Evolutionary conservation across 768 basidiomycete species (phyloP), one percentile per base, ranked within the genome.

Genomic region (Multifurca ochricompacta): DNA sequence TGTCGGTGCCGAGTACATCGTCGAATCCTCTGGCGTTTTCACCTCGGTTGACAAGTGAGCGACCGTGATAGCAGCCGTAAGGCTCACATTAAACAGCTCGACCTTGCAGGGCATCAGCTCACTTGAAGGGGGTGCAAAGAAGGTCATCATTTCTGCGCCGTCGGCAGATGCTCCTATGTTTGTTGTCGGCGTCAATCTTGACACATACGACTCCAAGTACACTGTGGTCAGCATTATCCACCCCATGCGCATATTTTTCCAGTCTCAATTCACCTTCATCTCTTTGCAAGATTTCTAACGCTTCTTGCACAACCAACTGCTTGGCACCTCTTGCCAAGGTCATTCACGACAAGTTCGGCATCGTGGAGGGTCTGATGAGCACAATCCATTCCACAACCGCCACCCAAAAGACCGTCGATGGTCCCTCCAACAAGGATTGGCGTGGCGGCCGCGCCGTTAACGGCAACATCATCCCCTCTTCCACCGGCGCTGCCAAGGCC

Each of bases 51-150:
- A 96, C 14, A 94, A 93, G 86, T 87, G 64, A 62, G 69, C 62
- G 8, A 1, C 2, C 43, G 25, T n/a, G 13, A 3, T 10, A 10
- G 3, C 13, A 2, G 21, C n/a, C 4, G 4, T 21, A 1, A 28
- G 28, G n/a, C n/a, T 19, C 9, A 9, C n/a, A 10, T 37, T 32
- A 41, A 51, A 40, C 25, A 6, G 21, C 19, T 11, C 10, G 7
- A n/a, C 3, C 53, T 7, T 27, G 11, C 19, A 88, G 85, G 77
- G 95, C 95, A 51, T 77, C 78, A 44, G 85, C 82, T 63, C 95
- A 99, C 76, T 77, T 99, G 74, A 92, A 94, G 75, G 95, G 95
- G 95, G 95, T 70, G 95, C 95, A 68, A 97, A 98, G 85, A 99
- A 97, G 79, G 95, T 99, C 69, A 78, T 99, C 76, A 98, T 99